Base-by-base conservation (phyloP, 2,329 filamentous ascomycete genomes). In the Penicillium rolfsii region DNA sequence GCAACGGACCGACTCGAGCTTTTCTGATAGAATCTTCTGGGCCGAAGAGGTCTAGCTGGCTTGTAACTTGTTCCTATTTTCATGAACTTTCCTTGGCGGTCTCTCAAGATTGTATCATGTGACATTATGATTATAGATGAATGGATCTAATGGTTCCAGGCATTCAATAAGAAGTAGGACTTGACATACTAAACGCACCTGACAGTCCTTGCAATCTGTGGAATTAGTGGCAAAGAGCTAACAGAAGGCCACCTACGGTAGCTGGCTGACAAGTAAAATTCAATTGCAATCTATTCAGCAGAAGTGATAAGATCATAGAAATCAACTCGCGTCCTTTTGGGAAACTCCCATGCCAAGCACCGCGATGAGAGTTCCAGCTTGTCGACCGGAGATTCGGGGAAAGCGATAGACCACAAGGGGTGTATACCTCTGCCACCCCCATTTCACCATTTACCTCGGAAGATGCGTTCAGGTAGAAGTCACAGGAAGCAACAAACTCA, bases 81-180 rank as follows among this genome's bases (percentile, higher is more conserved):
- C 35, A 50, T 50, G 28, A 14, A 50, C 5, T 49, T 14, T 35
- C 7, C 4, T 16, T 22, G 19, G 28, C n/a, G 22, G 30, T 33
- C 30, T 49, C 24, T 43, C 19, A 28, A 24, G 36, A 22, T 30
- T 40, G 35, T 28, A 36, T 22, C 24, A 22, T 59, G 33, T 62
- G 57, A 61, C 40, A 59, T 24, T 56, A 62, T 45, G 22, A 64
- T 48, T 59, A 58, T 65, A 68, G 60, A 68, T 40, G 50, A 49
- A 58, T 64, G 57, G 52, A 67, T 55, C 45, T 53, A 22, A 58
- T 63, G 55, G 56, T 62, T 48, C 55, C 61, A 38, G 62, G 53
- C 41, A 56, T 16, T 35, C n/a, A 36, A 36, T 12, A 36, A 12
- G 11, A 35, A 35, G 35, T 14, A 36, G 35, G 4, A 14, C 6